Base-by-base conservation (phyloP, 306 rosid species). In the Vicia faba region DNA sequence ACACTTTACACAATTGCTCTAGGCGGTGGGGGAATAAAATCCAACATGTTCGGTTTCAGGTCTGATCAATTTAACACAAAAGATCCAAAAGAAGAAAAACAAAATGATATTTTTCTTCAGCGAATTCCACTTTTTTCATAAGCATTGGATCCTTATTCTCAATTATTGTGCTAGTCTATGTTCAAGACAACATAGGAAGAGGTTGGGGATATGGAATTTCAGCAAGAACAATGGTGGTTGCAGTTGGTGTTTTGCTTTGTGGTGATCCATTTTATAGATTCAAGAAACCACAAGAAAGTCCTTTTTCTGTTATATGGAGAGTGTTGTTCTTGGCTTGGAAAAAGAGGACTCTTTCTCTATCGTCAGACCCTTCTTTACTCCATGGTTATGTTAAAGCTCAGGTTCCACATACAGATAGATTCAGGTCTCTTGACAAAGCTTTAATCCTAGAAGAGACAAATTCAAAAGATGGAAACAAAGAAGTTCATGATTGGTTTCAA, bases 51-150 rank as follows among this genome's bases (percentile, higher is more conserved):
- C 0, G 97, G 98, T 1, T 89, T 89, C 8, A 91, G 98, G 33
- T 86, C 96, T 0, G 97, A 89, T 14, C 97, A 93, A 57, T 89
- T 93, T 13, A 90, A 89, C 8, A 29, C 8, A 10, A 15, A 41
- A 11, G 86, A 93, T 72, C 97, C 96, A 0, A 89, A 80, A 75
- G 98, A 88, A 58, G 96, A 89, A 59, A 89, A 79, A 72, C n/a
- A 78, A 83, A 29, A 93, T 93, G 98, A 59, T 93, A 5, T 93
- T 89, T 70, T 93, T 89, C 98, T 89, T 93, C 88, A 93, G 89
- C 12, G 88, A 97, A 67, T 86, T 93, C 87, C 89, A 89, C 54
- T n/a, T 89, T 89, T 65, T 79, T 77, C n/a, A 82, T 93, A 18
- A 89, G 97, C 67, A 66, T 88, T 5, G 97, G 98, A 20, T 93